Conservation (phyloP, 2,329 filamentous ascomycete species). For the Pyrenochaeta sp. region DNA sequence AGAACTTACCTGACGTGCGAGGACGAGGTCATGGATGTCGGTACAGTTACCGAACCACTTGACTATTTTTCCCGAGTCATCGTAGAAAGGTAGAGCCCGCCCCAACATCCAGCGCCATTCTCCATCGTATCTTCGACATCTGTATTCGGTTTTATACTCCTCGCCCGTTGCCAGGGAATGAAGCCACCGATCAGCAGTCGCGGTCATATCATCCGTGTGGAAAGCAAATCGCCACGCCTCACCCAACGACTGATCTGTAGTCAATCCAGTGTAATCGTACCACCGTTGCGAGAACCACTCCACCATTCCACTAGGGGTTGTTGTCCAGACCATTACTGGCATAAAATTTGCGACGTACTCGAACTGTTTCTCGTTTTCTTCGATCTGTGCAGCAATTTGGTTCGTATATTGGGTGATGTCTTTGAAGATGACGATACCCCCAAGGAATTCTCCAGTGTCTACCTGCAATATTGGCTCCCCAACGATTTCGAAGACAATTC, state of each 20-base stretch:
- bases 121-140: slow-evolving; percentile 71
- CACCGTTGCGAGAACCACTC: slow-evolving; percentile 82
- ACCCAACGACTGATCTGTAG: slow-evolving; percentile 69
- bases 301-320: slow-evolving; percentile 69
- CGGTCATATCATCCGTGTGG: slow-evolving; percentile 73
- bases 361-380: slow-evolving; percentile 77
- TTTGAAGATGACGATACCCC: slow-evolving; percentile 74
- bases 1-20: slow-evolving; percentile 63
- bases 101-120: slow-evolving; percentile 83
- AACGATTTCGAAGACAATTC: slow-evolving; percentile 69
- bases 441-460: slow-evolving; percentile 74
- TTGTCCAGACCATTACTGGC: slow-evolving; percentile 72
- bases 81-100: slow-evolving; percentile 72
- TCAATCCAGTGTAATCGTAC: slow-evolving; percentile 78
- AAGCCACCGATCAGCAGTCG: slow-evolving; percentile 66
- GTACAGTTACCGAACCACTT: slow-evolving; percentile 86
- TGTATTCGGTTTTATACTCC: slow-evolving; percentile 75
- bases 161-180: slow-evolving; percentile 70
- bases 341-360: slow-evolving; percentile 75
- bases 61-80: slow-evolving; percentile 73
- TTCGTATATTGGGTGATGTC: slow-evolving; percentile 76
- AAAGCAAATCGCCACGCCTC: slow-evolving; percentile 70
- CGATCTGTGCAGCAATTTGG: slow-evolving; percentile 73
- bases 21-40: slow-evolving; percentile 78
- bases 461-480: slow-evolving; percentile 75